phyloP scores from a whole-genome alignment of 2,329 filamentous ascomycete genomes.

The Thielaviopsis ethacetica region DNA sequence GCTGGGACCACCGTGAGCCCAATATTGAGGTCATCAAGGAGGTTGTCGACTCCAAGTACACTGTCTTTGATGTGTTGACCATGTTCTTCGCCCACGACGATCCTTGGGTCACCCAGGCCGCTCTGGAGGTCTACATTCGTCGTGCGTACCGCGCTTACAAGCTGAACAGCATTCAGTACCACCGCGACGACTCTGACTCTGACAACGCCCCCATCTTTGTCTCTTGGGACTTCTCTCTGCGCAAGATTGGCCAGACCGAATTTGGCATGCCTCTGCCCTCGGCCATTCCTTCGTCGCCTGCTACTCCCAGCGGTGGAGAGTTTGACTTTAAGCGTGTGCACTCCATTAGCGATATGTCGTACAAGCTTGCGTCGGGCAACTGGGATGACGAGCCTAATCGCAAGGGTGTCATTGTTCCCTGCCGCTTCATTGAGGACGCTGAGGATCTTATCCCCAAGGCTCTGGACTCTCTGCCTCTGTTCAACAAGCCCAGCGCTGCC shows the following conservation, averaged over 20 bases:
- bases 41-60: conserved; percentile 96
- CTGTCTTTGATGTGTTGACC: conserved; percentile 88
- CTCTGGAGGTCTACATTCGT: conserved; percentile 89
- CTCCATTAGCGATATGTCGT: conserved; percentile 95
- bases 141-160: conserved; percentile 94
- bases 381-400: conserved; percentile 61
- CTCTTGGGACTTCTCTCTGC: conserved; percentile 89
- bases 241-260: conserved; percentile 84
- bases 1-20: conserved; percentile 90
- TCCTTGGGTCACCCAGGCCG: conserved; percentile 83
- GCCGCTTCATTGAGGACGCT: conserved; percentile 83
- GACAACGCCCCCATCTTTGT: conserved; percentile 52
- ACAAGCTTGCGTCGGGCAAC: conserved; percentile 47
- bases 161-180: conserved; percentile 77
- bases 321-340: conserved; percentile 63
- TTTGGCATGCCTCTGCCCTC: conserved; percentile 70
- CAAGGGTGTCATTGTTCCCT: conserved; percentile 88
- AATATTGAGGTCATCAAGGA: conserved; percentile 86
- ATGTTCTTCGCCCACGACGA: conserved; percentile 92
- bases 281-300: conserved; percentile 69
- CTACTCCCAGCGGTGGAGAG: conserved; percentile 46
- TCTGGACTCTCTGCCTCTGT: conserved; percentile 61
- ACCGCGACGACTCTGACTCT: conserved; percentile 62
- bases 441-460: conserved; percentile 76
- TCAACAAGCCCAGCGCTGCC: conserved; percentile 33